Evolutionary conservation across 768 basidiomycete genomes (phyloP), one percentile per base, ranked within the genome.

Genomic region (Panus rudis): DNA sequence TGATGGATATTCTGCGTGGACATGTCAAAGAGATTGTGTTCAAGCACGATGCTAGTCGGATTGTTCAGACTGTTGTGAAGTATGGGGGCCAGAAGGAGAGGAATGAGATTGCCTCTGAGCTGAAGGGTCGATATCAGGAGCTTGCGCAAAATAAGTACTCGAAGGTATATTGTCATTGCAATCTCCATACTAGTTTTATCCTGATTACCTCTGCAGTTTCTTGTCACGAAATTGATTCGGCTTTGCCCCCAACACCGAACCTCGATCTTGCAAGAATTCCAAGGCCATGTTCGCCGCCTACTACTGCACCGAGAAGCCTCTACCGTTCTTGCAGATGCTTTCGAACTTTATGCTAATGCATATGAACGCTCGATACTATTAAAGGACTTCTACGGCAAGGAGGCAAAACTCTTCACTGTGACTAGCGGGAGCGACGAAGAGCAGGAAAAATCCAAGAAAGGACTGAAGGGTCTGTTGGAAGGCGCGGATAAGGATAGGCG

Each of bases 31-130:
- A 92, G 24, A 80, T 94, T 27, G 83, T 87, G 2, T 75, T 89
- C 58, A 94, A 92, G 62, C 92, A 94, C 55, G 91, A 94, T 61
- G 91, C 90, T 6, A 91, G 89, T 55, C 76, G 83, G 50, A 90
- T 90, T 47, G 76, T 87, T 17, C 84, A 87, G 60, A 85, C 79
- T 0, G 68, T 86, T 11, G 84, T 94, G 37, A 92, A 87, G 56
- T 78, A 84, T 46, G 92, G 92, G 3, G 71, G 76, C 16, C 83
- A 72, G 56, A 65, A 59, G 38, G 84, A 93, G 61, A 63, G 91
- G 34, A 77, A 88, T 31, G 82, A 89, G 58, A 75, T 96, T 37
- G 92, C 90, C 0, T 63, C 62, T 8, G 92, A 96, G 63, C 70
- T 96, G 37, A 83, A 87, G 58, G 91, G 91, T 1, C 72, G 73